phyloP scores from a whole-genome alignment of 1,284 basidiomycete species.

The Erythrobasidium hasegawianum region DNA sequence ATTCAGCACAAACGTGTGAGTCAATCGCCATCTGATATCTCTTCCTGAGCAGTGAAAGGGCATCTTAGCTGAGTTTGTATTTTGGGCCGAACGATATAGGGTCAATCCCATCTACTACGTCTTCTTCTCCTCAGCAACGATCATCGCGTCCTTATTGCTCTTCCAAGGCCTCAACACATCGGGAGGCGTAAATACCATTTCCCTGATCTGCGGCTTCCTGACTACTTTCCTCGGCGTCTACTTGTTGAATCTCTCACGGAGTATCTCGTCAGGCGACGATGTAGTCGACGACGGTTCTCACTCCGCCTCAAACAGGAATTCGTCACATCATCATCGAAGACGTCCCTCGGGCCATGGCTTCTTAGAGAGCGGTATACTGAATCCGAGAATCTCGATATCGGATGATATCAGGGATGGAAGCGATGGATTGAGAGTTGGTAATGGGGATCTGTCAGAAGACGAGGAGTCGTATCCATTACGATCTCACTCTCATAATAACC shows the following conservation, averaged over 20 bases:
- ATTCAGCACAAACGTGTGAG: constrained; percentile 96
- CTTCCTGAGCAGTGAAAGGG: too few species aligned
- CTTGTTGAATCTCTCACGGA: constrained; percentile 37
- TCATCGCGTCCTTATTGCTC: constrained; percentile 88
- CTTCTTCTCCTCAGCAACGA: constrained; percentile 93
- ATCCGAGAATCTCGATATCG: constrained; percentile 30
- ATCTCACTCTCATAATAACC: neutral
- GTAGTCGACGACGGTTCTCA: neutral
- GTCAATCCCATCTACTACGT: constrained; percentile 99
- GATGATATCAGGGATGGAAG: constrained; percentile 1
- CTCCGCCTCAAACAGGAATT: neutral
- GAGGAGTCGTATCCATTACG: constrained; percentile 27
- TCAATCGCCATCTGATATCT: too few species aligned
- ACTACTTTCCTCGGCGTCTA: constrained; percentile 76
- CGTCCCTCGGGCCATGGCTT: neutral
- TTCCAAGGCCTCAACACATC: constrained; percentile 96
- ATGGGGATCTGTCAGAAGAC: constrained; percentile 17
- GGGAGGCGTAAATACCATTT: constrained; percentile 72
- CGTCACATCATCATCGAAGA: constrained; percentile 7
- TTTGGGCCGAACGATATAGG: constrained; percentile 56
- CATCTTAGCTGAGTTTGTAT: too few species aligned
- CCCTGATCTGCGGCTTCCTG: constrained; percentile 78
- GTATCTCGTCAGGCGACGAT: constrained; percentile 10
- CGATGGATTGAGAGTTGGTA: constrained; percentile 5
- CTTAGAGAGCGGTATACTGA: constrained; percentile 27